Conservation (phyloP, 352 stramenopile genomes). For the Pythium dissotocum region DNA sequence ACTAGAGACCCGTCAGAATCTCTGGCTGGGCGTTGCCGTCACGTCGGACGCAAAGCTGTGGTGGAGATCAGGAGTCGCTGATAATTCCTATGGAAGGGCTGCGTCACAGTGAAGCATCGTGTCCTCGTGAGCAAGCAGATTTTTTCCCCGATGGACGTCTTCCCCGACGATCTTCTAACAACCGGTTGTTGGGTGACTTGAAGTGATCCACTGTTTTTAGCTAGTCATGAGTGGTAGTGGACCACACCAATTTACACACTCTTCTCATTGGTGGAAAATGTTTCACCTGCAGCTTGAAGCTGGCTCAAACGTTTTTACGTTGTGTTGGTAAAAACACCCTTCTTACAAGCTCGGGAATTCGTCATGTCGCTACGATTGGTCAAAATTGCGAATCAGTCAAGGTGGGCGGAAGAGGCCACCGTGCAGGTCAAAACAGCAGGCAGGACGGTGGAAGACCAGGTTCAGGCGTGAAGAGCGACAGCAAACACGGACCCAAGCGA, state of each 20-base stretch:
- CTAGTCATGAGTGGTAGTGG: not conserved
- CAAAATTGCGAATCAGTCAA: not conserved
- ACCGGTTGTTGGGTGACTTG: conserved; percentile 2
- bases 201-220: not conserved
- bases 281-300: not conserved
- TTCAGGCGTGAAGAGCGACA: not conserved
- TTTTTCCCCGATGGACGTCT: no score
- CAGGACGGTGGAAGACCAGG: conserved; percentile 1
- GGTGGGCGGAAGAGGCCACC: not conserved
- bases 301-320: not conserved
- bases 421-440: conserved; percentile 2
- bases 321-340: not conserved
- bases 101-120: no score
- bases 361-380: not conserved
- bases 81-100: no score
- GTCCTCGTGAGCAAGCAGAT: no score
- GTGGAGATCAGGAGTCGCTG: not conserved
- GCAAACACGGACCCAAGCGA: not conserved
- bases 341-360: not conserved
- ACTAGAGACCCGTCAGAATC: conserved; percentile 3
- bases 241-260: not conserved
- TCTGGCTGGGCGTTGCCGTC: not conserved
- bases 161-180: not conserved
- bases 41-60: not conserved
- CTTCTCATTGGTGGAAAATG: conserved; percentile 13